Conservation (phyloP, 129 eudicot genomes). For the Arctium minus region DNA sequence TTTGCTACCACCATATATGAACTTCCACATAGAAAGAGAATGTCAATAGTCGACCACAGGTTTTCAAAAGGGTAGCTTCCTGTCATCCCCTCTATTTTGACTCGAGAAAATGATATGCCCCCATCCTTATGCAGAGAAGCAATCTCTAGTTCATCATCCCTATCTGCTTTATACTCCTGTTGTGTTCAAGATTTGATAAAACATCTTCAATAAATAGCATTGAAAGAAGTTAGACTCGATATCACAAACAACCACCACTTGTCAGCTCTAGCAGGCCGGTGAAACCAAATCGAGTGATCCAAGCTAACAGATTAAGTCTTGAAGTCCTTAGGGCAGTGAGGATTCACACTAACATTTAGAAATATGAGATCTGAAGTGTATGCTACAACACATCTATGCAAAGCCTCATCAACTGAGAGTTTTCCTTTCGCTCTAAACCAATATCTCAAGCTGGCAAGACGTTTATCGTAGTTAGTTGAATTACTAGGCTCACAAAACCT, state of each 20-base stretch:
- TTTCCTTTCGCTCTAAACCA: slow-evolving; percentile 98
- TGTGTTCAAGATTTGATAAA: slow-evolving; percentile 75
- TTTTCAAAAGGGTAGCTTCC: slow-evolving; percentile 86
- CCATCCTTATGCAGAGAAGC: slow-evolving; percentile 57
- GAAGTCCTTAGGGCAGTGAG: slow-evolving; percentile 75
- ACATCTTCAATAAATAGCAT: slow-evolving; percentile 91
- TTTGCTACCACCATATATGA: slow-evolving; percentile 92
- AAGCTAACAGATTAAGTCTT: slow-evolving; percentile 68
- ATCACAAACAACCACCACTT: slow-evolving; percentile 91
- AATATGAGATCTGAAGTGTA: slow-evolving; percentile 89
- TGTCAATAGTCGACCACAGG: slow-evolving; percentile 72
- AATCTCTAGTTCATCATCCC: slow-evolving; percentile 50
- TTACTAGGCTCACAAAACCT: slow-evolving; percentile 87
- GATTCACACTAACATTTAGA: slow-evolving; percentile 66
- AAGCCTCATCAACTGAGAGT: slow-evolving; percentile 93
- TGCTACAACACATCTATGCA: slow-evolving; percentile 92
- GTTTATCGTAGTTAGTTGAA: slow-evolving; percentile 69
- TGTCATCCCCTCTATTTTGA: slow-evolving; percentile 63
- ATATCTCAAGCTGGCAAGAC: slow-evolving; percentile 84
- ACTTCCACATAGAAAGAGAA: slow-evolving; percentile 80
- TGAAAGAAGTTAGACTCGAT: no score
- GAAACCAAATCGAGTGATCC: slow-evolving; percentile 99
- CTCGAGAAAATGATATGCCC: slow-evolving; percentile 43
- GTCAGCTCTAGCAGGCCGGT: slow-evolving; percentile 85
- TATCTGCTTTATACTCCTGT: slow-evolving; percentile 32